phyloP scores from a whole-genome alignment of 352 stramenopile genomes.

The Phytophthora ohioensis region DNA sequence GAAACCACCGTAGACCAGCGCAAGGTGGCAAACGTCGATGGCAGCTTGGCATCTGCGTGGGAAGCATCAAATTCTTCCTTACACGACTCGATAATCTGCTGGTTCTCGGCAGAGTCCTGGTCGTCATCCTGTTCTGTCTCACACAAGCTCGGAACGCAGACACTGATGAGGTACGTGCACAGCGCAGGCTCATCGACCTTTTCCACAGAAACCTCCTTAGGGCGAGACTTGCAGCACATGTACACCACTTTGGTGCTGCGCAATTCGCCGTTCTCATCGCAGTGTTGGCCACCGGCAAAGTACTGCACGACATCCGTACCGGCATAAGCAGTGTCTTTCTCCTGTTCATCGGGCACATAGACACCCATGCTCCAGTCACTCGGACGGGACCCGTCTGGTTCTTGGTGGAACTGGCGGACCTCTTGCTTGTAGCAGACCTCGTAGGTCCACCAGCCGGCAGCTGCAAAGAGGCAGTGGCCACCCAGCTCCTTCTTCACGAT shows the following conservation, averaged over 20 bases:
- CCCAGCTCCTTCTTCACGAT: conserved; percentile 64
- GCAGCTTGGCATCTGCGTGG: conserved; percentile 37
- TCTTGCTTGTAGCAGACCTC: conserved; percentile 85
- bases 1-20: conserved; percentile 84
- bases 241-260: conserved; percentile 81
- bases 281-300: conserved; percentile 81
- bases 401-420: conserved; percentile 86
- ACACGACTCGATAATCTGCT: conserved; percentile 58
- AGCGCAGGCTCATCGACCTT: conserved; percentile 85
- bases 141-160: conserved; percentile 85
- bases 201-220: conserved; percentile 60
- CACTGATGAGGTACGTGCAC: conserved; percentile 81
- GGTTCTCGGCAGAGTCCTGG: conserved; percentile 37
- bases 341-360: conserved; percentile 49
- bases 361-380: conserved; percentile 89
- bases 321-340: conserved; percentile 27
- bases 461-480: conserved; percentile 67
- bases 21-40: conserved; percentile 70
- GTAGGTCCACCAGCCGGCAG: conserved; percentile 87
- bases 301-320: conserved; percentile 71
- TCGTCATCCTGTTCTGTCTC: conserved; percentile 41
- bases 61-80: conserved; percentile 56
- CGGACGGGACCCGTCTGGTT: conserved; percentile 69
- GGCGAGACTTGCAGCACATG: conserved; percentile 77
- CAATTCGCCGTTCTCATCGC: conserved; percentile 83